Evolutionary conservation across 306 rosid species (phyloP), one percentile per base, ranked within the genome.

Genomic region (Echinosophora koreensis): DNA sequence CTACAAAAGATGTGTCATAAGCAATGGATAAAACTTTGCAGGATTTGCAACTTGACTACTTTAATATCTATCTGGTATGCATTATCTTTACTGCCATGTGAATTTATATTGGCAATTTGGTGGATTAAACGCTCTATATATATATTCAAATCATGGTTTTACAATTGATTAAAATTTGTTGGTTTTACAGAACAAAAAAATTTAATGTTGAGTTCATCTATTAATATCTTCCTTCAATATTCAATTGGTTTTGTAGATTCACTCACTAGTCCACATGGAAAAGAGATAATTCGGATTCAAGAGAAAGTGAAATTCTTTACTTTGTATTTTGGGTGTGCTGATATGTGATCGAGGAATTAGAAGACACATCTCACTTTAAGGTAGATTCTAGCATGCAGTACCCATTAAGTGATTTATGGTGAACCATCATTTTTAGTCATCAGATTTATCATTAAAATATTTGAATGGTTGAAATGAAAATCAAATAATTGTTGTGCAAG

Each of bases 181-280:
- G 50, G 50, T 44, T 44, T 44, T 10, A 44, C 12, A 44, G 14
- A 9, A 11, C 8, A 30, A 30, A 2, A 30, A 44, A 44, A 10
- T 42, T 10, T 42, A 42, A 42, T 9, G 14, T 0, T 44, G 50
- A 2, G 50, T 44, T 30, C 2, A 44, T 30, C 32, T 2, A 12
- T 44, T 12, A 44, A 0, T 44, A 4, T 44, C 32, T 30, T 30
- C 32, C 13, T 44, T 60, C 49, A 44, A 44, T 22, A 22, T 22
- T 44, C 50, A 6, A 32, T 60, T 60, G 66, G 4, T 60, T 60
- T 30, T 60, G 66, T 30, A 62, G 68, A 35, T 62, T 14, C 68
- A 62, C 28, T 62, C 66, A 38, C 30, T 66, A 32, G 65, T 71
- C 8, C 27, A 28, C 13, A 4, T 56, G 7, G 12, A 71, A 2